Base-by-base conservation (phyloP, 495 filamentous ascomycete genomes). In the Saxophila tyrrhenica region DNA sequence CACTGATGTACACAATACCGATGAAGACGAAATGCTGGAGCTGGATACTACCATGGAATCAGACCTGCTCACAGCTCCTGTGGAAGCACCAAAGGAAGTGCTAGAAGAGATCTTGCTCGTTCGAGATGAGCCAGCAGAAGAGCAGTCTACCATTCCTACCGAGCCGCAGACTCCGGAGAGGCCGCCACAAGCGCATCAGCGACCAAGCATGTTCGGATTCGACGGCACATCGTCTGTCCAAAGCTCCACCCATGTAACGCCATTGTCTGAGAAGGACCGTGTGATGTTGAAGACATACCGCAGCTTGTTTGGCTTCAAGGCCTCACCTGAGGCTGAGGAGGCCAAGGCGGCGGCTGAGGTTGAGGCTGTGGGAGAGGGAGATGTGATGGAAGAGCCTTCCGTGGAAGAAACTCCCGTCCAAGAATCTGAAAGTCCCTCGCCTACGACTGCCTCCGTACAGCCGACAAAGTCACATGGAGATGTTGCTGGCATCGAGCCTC, bases 251-350 rank as follows among this genome's bases (percentile, higher is more conserved):
- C 53, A 43, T 15, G 1, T 1, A 1, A 61, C 59, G 15, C 59
- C 59, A 11, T 55, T 51, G 21, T 62, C 59, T 1, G 50, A 62
- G 44, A 48, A 41, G 9, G 58, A 60, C 2, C 32, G 23, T 11
- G 39, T 58, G 22, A 62, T 62, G 59, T 50, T 44, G 7, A 22
- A 45, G 48, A 62, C 59, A 0, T 57, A 45, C 19, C 51, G 48
- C 17, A 62, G 55, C 24, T 32, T 62, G 24, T 62, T 62, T 25
- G 59, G 59, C 16, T 62, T 57, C 29, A 24, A 20, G 17, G 9
- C 43, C 1, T 50, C 56, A n/a, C 46, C 35, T 16, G 39, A 35
- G 29, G 29, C 29, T 35, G 29, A 35, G 13, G 29, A 35, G 29
- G 13, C 29, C 13, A 35, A 5, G 5, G 29, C 35, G 3, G 39